Evolutionary conservation across 495 filamentous ascomycete genomes (phyloP).

Genomic region (Trichocladium antarcticum): DNA sequence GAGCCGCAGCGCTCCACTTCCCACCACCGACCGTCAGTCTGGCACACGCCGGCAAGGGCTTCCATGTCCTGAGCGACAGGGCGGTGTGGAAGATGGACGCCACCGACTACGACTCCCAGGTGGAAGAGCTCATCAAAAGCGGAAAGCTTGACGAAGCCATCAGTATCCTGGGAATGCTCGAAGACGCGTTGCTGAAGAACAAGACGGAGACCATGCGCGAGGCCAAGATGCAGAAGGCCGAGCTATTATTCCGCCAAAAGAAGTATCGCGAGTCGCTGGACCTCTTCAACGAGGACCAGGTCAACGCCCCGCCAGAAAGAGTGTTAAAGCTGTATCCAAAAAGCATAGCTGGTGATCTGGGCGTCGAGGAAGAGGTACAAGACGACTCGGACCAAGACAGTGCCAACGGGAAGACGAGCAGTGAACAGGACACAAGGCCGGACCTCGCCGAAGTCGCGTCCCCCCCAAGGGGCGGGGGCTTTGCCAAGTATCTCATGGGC

Average conservation of each 20-base stretch:
- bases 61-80: constrained; percentile 78
- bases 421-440: constrained; percentile 30
- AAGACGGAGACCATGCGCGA: constrained; percentile 71
- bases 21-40: constrained; percentile 86
- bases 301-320: constrained; percentile 77
- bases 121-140: constrained; percentile 68
- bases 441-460: constrained; percentile 31
- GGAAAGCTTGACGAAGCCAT: constrained; percentile 84
- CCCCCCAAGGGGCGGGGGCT: constrained; percentile 31
- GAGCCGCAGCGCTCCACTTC: constrained; percentile 77
- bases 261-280: constrained; percentile 87
- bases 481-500: constrained; percentile 43
- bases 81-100: constrained; percentile 92
- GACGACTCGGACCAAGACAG: constrained; percentile 34
- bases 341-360: constrained; percentile 69
- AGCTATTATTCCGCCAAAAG: constrained; percentile 64
- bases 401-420: constrained; percentile 36
- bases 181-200: constrained; percentile 78
- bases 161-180: constrained; percentile 75
- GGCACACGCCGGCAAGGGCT: constrained; percentile 88
- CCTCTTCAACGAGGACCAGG: constrained; percentile 66
- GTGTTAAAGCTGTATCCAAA: constrained; percentile 79
- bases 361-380: constrained; percentile 32
- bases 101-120: constrained; percentile 84
- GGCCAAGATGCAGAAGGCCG: constrained; percentile 82